A percentile compares a stretch with the other conserved stretches of the same genome.
Evolutionary conservation across 352 stramenopile genomes (phyloP).

Genomic region (Pythium sp.): DNA sequence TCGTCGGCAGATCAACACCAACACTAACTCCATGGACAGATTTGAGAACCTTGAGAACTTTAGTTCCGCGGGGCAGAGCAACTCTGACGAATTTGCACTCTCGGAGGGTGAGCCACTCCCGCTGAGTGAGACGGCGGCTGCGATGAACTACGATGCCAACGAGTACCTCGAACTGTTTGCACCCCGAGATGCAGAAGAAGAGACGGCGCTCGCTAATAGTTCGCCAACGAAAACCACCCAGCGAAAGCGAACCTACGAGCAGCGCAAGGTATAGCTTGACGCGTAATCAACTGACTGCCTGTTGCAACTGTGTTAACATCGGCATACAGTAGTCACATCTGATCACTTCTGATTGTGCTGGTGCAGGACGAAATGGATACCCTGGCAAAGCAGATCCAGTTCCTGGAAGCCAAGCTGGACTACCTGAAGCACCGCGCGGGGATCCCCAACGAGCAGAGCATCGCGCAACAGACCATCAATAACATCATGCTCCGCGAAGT

Average conservation of each 20-base stretch:
- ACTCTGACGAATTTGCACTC: neutral
- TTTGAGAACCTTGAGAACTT: neutral
- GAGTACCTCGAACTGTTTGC: conserved; percentile 4
- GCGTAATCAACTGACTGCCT: neutral
- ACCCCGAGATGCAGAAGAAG: neutral
- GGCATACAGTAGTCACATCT: neutral
- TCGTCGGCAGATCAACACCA: neutral
- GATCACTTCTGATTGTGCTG: neutral
- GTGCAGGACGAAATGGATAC: conserved; percentile 5
- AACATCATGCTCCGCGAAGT: conserved; percentile 9
- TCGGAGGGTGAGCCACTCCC: neutral
- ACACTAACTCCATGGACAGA: neutral
- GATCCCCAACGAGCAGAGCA: conserved; percentile 7
- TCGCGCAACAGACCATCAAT: conserved; percentile 8
- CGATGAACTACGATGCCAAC: neutral
- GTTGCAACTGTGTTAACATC: too few species aligned
- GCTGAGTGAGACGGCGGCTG: neutral
- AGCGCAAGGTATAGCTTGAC: conserved; percentile 8
- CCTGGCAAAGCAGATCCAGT: conserved; percentile 1
- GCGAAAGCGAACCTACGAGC: conserved; percentile 8
- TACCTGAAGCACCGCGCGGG: conserved; percentile 5
- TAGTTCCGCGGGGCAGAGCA: neutral
- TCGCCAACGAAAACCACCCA: neutral
- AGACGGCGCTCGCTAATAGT: too few species aligned
- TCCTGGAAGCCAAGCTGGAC: conserved; percentile 8